Evolutionary conservation across 192 early-diverging fungal species (phyloP), one percentile per base, ranked within the genome.

Genomic region (Dimargaris cristalligena): DNA sequence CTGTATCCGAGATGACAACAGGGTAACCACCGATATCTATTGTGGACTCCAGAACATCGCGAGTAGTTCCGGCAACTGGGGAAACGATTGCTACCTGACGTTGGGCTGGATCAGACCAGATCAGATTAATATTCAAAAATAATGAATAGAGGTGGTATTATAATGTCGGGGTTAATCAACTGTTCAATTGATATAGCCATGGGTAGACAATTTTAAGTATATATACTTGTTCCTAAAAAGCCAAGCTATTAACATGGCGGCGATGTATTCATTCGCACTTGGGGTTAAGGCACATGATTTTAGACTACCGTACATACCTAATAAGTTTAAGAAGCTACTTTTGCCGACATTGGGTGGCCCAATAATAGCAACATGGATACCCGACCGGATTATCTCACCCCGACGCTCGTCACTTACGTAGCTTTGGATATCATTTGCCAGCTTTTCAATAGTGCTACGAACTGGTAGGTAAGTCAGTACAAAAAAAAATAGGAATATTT

Each of bases 291-390:
- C n/a, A n/a, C n/a, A n/a, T n/a, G n/a, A n/a, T n/a, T n/a, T n/a
- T n/a, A n/a, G n/a, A n/a, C 35, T 22, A 8, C 16, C 18, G 2
- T 28, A 60, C 65, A 62, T 72, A 80, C 79, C 77, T 31, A 82
- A 66, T 50, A 64, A 67, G 58, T 89, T 89, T 0, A 89, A 62
- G 49, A 89, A 69, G 9, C 78, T 82, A 60, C 85, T 86, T 62
- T 89, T 87, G 14, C 87, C 87, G 22, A 83, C 79, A 65, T 89
- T 89, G 8, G 85, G 83, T 33, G 85, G 85, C 0, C 87, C 87
- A 2, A 82, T 68, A 44, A 89, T 82, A 4, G 84, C 73, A 34
- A 85, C 71, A 29, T 77, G 66, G 23, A 87, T 75, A n/a, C 87
- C 87, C 63, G 68, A 71, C 20, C 87, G 68, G 35, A 89, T 48